Evolutionary conservation across 495 filamentous ascomycete species (phyloP), one percentile per base, ranked within the genome.

Genomic region (Staphylotrichum longicolle): DNA sequence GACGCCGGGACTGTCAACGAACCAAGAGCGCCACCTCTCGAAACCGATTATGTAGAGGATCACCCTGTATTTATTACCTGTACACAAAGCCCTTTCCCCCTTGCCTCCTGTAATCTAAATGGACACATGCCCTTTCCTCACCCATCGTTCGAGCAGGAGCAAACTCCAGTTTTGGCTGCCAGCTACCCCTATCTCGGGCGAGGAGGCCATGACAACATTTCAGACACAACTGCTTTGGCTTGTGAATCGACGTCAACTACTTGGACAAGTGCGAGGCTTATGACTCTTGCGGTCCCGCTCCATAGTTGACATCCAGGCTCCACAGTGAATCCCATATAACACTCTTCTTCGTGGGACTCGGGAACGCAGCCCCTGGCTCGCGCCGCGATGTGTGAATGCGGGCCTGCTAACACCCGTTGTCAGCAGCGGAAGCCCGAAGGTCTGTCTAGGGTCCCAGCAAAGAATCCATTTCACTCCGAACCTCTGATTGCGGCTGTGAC

Each of bases 291-390:
- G 65, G 70, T 32, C 68, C 71, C 45, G 68, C 71, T 12, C 73
- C 75, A 63, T 77, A 77, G 52, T 68, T 74, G 15, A 78, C 68
- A 62, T 83, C 80, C 41, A 82, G 48, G 44, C 70, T 77, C 80
- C 82, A 84, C n/a, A 84, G 72, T 14, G 75, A 75, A 63, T 82
- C 81, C 82, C 81, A 83, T 9, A 83, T 77, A 8, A 82, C 67
- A 20, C 76, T 80, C 65, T 65, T 76, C 61, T 72, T 77, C 9
- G 57, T 62, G 4, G 75, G 78, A n/a, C 70, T 74, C 5, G 65
- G 41, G 7, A 70, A 69, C 8, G 58, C 42, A 37, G 63, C 60
- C 58, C 72, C 77, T 45, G 70, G 61, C 51, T 78, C 70, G 52
- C 69, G 72, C 46, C 68, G 62, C 5, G 62, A 59, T 40, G 63